Conservation (phyloP, 2,329 filamentous ascomycete genomes). For the Penicillium freii region DNA sequence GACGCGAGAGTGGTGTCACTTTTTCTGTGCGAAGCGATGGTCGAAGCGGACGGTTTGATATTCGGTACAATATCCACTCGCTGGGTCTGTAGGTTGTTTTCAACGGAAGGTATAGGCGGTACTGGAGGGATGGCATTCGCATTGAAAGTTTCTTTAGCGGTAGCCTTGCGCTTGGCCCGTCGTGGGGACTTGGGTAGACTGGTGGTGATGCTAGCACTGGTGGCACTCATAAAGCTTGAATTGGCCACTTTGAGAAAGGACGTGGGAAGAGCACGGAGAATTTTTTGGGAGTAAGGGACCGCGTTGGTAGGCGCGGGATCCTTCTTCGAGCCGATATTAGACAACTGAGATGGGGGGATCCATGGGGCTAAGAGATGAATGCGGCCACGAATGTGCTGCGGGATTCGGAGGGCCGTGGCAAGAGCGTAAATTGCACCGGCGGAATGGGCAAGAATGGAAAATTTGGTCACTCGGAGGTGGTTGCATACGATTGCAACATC, state of each 20-base stretch:
- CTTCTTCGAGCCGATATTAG: slow-evolving; percentile 70
- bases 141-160: slow-evolving; percentile 37
- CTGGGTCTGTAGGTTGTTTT: slow-evolving; percentile 21
- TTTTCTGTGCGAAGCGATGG: slow-evolving; percentile 17
- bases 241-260: slow-evolving; percentile 92
- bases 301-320: slow-evolving; percentile 76
- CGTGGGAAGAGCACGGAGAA: slow-evolving; percentile 84
- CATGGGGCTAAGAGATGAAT: slow-evolving; percentile 86
- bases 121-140: slow-evolving; percentile 53
- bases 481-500: slow-evolving; percentile 95
- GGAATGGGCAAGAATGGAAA: slow-evolving; percentile 93
- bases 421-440: slow-evolving; percentile 97
- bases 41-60: slow-evolving; percentile 18
- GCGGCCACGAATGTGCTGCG: slow-evolving; percentile 88
- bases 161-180: slow-evolving; percentile 58
- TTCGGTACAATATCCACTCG: slow-evolving; percentile 15
- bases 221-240: slow-evolving; percentile 90
- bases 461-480: slow-evolving; percentile 86
- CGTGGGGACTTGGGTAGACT: slow-evolving; percentile 67
- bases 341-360: slow-evolving; percentile 95
- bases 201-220: slow-evolving; percentile 78
- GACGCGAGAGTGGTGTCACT: slow-evolving; percentile 26
- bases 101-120: slow-evolving; percentile 35
- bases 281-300: slow-evolving; percentile 86
- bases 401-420: slow-evolving; percentile 91